These are phyloP conservation scores for Lathyrus oleraceus DNA, from an alignment of 306 rosid genomes.

Conservation along the genomic window DNA sequence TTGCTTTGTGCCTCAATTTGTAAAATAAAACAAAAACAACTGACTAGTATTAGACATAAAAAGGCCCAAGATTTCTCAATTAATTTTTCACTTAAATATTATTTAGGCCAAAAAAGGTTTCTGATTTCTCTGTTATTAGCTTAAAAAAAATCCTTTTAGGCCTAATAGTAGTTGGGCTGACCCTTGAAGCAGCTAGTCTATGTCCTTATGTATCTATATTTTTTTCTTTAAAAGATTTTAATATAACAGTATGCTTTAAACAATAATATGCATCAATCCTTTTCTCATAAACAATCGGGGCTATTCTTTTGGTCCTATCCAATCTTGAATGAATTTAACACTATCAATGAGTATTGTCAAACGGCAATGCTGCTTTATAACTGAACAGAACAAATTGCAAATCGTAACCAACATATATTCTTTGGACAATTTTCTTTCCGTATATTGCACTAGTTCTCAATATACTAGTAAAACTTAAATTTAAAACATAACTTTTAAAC, in stretches of 20 bases:
- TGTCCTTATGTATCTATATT: neutral
- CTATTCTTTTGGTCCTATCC: neutral
- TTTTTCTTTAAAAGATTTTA: neutral
- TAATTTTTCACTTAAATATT: no score
- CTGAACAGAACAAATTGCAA: neutral
- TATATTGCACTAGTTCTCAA: neutral
- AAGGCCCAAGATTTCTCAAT: no score
- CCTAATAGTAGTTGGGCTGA: neutral
- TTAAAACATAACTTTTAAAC: neutral
- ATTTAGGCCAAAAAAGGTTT: no score
- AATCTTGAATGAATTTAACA: neutral
- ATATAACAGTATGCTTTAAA: neutral
- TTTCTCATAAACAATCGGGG: neutral
- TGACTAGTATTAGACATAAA: no score
- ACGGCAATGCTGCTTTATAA: neutral
- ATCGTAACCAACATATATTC: neutral
- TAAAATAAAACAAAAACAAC: no score
- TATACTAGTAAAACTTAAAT: neutral
- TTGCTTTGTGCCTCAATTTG: no score
- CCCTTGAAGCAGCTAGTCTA: neutral
- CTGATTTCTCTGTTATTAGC: no score
- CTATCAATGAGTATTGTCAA: neutral
- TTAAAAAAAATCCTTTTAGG: no score
- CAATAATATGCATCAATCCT: neutral
- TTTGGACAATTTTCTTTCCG: neutral